A percentile compares a stretch with the other conserved stretches of the same genome.
Evolutionary conservation across 495 filamentous ascomycete species (phyloP).

Genomic region (Evernia prunastri): DNA sequence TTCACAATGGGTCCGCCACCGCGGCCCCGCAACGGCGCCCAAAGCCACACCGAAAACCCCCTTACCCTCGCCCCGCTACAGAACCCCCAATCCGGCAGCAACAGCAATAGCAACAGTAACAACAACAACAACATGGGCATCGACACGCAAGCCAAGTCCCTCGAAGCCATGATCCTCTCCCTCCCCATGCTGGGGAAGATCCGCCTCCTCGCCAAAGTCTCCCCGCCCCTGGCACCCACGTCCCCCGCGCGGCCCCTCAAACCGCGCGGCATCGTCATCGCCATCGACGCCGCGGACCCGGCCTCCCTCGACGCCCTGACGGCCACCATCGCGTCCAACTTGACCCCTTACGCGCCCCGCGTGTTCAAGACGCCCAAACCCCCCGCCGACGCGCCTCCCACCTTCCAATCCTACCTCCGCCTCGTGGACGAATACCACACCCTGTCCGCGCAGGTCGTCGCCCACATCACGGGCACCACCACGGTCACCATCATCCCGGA

Average conservation of each 20-base stretch:
- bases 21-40: slow-evolving; percentile 28
- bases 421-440: slow-evolving; percentile 23
- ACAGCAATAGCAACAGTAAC: no score
- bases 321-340: slow-evolving; percentile 43
- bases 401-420: slow-evolving; percentile 23
- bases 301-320: slow-evolving; percentile 52
- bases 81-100: slow-evolving; percentile 29
- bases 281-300: slow-evolving; percentile 67
- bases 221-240: slow-evolving; percentile 53
- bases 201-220: slow-evolving; percentile 54
- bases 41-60: slow-evolving; percentile 35
- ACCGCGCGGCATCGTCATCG: slow-evolving; percentile 69
- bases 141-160: slow-evolving; percentile 33
- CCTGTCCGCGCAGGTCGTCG: slow-evolving; percentile 20
- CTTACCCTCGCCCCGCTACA: slow-evolving; percentile 57
- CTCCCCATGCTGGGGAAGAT: slow-evolving; percentile 57
- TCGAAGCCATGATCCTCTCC: slow-evolving; percentile 68
- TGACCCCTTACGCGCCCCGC: slow-evolving; percentile 11
- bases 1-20: slow-evolving; percentile 38
- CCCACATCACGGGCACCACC: slow-evolving; percentile 19
- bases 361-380: slow-evolving; percentile 31
- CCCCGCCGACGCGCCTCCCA: slow-evolving; percentile 19
- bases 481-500: not conserved
- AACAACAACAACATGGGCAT: slow-evolving; percentile 22
- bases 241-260: slow-evolving; percentile 39